Evolutionary conservation across 345 rosid species (phyloP), one percentile per base, ranked within the genome.

Genomic region (Eucalyptus sideroxylon): DNA sequence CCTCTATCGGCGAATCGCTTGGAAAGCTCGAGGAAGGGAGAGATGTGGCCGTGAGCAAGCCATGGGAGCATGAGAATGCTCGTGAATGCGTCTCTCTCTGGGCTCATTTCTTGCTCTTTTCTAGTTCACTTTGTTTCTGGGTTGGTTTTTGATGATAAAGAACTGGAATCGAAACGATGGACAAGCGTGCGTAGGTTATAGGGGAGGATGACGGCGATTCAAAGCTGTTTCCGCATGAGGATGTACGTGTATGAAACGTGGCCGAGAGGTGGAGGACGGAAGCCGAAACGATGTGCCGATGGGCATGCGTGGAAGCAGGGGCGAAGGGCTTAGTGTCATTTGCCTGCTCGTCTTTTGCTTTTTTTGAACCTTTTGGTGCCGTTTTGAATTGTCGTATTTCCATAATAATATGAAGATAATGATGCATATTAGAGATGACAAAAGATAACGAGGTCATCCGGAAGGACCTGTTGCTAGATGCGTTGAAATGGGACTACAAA

Each of bases 31-130:
- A 91, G 59, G 59, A 53, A 53, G 59, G 59, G 59, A 8, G 59
- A 53, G 10, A 19, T 53, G 59, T 53, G 59, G 59, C 92, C 90
- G 27, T 90, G 88, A 47, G 91, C 93, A 59, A 92, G 89, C 90
- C 92, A 92, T 89, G 88, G 87, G 49, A 92, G 60, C 89, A 90
- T 89, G 47, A 90, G 86, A 81, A 92, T 65, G n/a, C 23, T 86
- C 37, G n/a, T 83, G 60, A 56, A 77, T 12, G 83, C 8, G 47
- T 21, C 83, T 37, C 83, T 77, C 24, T 53, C 47, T 42, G 83
- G 83, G 83, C 16, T 77, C 83, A 77, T 77, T 77, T 77, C 47
- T 77, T 77, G 44, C 26, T 42, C 14, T 21, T 77, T 23, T 40
- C 83, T 4, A 42, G 83, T 77, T 40, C 47, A 40, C 47, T 77